Evolutionary conservation across 1,284 basidiomycete species (phyloP).

Genomic region (Vanrija sp.): DNA sequence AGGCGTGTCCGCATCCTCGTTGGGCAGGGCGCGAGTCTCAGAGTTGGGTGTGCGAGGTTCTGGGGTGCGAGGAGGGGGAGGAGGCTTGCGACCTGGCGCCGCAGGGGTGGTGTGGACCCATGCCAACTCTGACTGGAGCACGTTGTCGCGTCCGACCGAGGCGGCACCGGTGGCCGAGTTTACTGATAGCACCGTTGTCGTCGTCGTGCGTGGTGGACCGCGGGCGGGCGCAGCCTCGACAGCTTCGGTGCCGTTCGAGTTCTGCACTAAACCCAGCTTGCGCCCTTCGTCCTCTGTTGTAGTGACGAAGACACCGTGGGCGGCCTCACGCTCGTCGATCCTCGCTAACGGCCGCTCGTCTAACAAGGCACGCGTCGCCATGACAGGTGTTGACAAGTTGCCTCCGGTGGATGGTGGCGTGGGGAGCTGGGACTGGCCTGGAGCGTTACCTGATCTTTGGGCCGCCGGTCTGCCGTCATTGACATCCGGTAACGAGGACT

Average conservation of each 20-base stretch:
- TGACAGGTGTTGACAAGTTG: neutral
- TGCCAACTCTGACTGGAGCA: constrained; percentile 36
- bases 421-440: neutral
- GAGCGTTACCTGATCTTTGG: too few species aligned
- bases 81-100: too few species aligned
- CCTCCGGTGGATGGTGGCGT: constrained; percentile 13
- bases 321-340: neutral
- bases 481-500: neutral
- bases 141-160: constrained; percentile 25
- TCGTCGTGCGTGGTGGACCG: constrained; percentile 23
- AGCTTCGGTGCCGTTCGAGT: constrained; percentile 26
- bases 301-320: constrained; percentile 33
- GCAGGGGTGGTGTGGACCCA: constrained; percentile 16
- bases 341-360: too few species aligned
- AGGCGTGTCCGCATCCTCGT: constrained; percentile 26
- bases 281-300: constrained; percentile 34
- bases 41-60: constrained; percentile 18
- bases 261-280: constrained; percentile 33
- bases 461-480: neutral
- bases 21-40: constrained; percentile 1
- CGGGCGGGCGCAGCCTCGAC: constrained; percentile 14
- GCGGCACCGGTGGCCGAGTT: constrained; percentile 28
- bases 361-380: neutral
- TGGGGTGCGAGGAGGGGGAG: neutral
- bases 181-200: constrained; percentile 28